phyloP scores from a whole-genome alignment of 441 rosid species.

The Populus tomentosa region DNA sequence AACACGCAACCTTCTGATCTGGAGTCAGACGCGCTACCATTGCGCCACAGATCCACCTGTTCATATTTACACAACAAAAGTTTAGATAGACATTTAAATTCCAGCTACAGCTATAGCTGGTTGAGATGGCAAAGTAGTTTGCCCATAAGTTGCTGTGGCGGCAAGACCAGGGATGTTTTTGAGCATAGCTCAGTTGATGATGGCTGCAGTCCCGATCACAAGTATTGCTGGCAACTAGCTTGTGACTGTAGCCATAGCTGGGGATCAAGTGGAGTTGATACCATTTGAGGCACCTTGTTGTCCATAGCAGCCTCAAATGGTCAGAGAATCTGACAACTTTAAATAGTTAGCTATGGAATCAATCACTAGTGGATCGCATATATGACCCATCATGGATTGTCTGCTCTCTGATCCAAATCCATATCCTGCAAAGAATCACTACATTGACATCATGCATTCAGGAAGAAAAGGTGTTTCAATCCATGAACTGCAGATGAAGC shows the following conservation, averaged over 20 bases:
- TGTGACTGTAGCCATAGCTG: slow-evolving; percentile 14
- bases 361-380: too few species aligned
- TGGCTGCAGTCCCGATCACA: slow-evolving; percentile 12
- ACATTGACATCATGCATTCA: neutral
- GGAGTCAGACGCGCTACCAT: slow-evolving; percentile 99
- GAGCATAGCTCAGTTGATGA: slow-evolving; percentile 17
- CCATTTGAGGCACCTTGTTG: slow-evolving; percentile 18
- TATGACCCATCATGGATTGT: neutral
- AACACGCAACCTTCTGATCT: slow-evolving; percentile 98
- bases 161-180: slow-evolving; percentile 7
- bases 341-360: too few species aligned
- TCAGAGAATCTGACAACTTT: too few species aligned
- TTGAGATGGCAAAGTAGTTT: slow-evolving; percentile 8
- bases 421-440: neutral
- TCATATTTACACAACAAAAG: fast-evolving
- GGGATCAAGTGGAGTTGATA: slow-evolving; percentile 20
- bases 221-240: slow-evolving; percentile 5
- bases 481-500: slow-evolving; percentile 17
- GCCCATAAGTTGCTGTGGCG: slow-evolving; percentile 16
- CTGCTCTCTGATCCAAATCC: neutral
- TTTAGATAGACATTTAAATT: fast-evolving
- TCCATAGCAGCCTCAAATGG: slow-evolving; percentile 19
- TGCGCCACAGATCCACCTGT: slow-evolving; percentile 79
- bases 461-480: neutral
- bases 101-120: too few species aligned